Evolutionary conservation across 352 stramenopile genomes (phyloP).

Genomic region (Aphanomyces euteiches): DNA sequence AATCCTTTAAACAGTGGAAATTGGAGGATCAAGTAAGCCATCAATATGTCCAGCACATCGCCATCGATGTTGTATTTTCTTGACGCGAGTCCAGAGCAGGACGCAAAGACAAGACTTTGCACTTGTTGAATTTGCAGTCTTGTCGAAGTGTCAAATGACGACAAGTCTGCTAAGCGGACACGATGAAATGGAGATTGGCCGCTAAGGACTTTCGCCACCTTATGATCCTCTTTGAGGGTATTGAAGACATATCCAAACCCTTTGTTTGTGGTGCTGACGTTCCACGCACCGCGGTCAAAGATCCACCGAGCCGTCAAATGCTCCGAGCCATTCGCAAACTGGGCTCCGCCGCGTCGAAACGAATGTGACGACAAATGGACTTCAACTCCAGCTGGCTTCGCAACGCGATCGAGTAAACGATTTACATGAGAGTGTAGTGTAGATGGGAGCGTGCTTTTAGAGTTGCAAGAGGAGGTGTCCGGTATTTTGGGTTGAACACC

Average conservation of each 20-base stretch:
- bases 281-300: no score
- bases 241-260: no score
- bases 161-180: background rate
- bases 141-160: background rate
- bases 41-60: background rate
- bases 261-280: no score
- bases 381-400: no score
- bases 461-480: background rate
- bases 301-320: no score
- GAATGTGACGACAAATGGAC: no score
- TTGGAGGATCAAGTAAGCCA: background rate
- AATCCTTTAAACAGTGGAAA: background rate
- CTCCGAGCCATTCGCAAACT: no score
- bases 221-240: background rate
- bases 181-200: background rate
- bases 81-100: background rate
- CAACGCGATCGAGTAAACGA: no score
- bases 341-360: no score
- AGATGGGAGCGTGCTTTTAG: background rate
- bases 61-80: background rate
- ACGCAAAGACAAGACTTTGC: background rate
- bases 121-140: background rate
- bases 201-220: background rate
- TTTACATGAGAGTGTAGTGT: background rate
- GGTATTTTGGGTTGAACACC: background rate